Evolutionary conservation across 192 early-diverging fungal genomes (phyloP).

Genomic region (Backusella parvicylindrica): DNA sequence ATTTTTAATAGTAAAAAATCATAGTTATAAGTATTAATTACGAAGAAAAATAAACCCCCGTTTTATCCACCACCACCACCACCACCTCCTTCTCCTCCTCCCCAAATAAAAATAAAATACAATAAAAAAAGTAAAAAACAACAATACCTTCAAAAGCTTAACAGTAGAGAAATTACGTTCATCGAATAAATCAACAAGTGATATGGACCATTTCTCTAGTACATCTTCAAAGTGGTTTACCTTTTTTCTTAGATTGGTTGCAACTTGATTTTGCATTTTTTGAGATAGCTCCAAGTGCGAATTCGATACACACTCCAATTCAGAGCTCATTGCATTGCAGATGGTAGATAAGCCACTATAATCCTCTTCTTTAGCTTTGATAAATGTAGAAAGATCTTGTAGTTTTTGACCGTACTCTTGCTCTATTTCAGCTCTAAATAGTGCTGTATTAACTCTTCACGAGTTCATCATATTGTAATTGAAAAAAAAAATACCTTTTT

Average conservation of each 20-base stretch:
- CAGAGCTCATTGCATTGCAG: slow-evolving; percentile 6
- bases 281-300: slow-evolving; percentile 17
- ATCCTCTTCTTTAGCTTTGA: background rate
- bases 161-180: background rate
- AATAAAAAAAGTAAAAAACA: background rate
- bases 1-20: background rate
- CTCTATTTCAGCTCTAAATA: background rate
- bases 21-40: background rate
- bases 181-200: background rate
- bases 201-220: background rate
- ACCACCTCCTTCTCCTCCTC: background rate
- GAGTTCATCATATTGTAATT: background rate
- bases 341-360: background rate
- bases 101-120: background rate
- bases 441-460: background rate
- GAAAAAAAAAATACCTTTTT: slow-evolving; percentile 2
- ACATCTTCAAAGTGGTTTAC: background rate
- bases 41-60: background rate
- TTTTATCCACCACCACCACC: background rate
- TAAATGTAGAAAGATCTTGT: background rate
- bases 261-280: slow-evolving; percentile 5
- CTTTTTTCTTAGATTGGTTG: background rate
- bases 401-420: slow-evolving; percentile 18
- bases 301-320: slow-evolving; percentile 10
- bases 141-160: background rate